A percentile compares a stretch with the other conserved stretches of the same genome.
These are phyloP conservation scores for Epicoccum sorghinum DNA, from an alignment of 2,329 filamentous ascomycete genomes.

Conservation along the genomic window DNA sequence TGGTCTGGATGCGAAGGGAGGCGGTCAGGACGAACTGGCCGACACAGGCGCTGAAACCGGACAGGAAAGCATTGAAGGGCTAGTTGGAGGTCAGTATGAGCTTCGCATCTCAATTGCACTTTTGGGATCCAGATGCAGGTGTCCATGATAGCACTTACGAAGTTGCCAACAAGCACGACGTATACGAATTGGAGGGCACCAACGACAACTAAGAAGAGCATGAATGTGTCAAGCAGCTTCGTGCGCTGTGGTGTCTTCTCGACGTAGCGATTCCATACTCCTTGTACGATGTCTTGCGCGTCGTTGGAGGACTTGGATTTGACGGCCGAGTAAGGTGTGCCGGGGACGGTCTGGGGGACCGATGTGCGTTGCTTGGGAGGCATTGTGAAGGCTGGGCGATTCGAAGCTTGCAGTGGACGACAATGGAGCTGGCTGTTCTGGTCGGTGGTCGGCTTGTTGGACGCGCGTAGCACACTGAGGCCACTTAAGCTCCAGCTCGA, in stretches of 20 bases:
- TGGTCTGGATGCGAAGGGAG: conserved; percentile 89
- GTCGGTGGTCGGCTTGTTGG: conserved; percentile 15
- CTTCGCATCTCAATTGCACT: background rate
- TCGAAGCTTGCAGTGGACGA: background rate
- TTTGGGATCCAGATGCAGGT: background rate
- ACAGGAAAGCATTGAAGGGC: conserved; percentile 99
- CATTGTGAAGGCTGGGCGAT: conserved; percentile 28
- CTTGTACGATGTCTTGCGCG: conserved; percentile 65
- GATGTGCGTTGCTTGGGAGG: conserved; percentile 41
- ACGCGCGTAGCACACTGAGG: conserved; percentile 26
- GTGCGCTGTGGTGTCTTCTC: conserved; percentile 85
- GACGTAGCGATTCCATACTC: conserved; percentile 79
- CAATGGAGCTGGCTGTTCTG: conserved; percentile 18
- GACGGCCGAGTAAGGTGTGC: conserved; percentile 25
- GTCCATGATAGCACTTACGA: conserved; percentile 66
- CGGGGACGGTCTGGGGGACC: conserved; percentile 21
- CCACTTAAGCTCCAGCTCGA: conserved; percentile 23
- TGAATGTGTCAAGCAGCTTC: conserved; percentile 89
- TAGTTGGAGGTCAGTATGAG: conserved; percentile 48
- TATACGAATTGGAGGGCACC: conserved; percentile 93
- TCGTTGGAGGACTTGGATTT: conserved; percentile 41
- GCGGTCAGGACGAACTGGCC: conserved; percentile 97
- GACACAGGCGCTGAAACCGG: conserved; percentile 91
- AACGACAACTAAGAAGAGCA: conserved; percentile 83
- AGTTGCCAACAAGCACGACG: conserved; percentile 90